phyloP scores from a whole-genome alignment of 2,329 filamentous ascomycete species.

The Torrubiellomyces zombiae region DNA sequence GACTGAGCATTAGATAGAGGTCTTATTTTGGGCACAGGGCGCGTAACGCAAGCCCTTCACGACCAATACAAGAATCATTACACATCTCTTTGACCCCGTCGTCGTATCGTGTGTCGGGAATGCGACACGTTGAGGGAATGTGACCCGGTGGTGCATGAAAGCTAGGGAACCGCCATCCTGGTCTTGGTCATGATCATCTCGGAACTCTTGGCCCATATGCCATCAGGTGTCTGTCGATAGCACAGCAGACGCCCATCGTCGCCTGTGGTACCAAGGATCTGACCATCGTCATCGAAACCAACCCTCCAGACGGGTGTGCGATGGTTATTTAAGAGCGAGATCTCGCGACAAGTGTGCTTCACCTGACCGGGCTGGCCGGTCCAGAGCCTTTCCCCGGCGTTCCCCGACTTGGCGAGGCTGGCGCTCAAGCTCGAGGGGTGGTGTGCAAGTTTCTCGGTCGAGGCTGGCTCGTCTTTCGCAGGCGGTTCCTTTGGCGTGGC shows the following conservation, averaged over 20 bases:
- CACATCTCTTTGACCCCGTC: too few species aligned
- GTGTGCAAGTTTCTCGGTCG: slow-evolving; percentile 17
- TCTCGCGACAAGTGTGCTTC: slow-evolving; percentile 42
- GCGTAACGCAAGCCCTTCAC: too few species aligned
- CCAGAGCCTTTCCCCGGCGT: slow-evolving; percentile 29
- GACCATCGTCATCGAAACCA: slow-evolving; percentile 52
- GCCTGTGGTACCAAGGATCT: slow-evolving; percentile 58
- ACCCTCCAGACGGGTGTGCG: slow-evolving; percentile 61
- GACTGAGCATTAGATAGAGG: too few species aligned
- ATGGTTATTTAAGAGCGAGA: slow-evolving; percentile 50
- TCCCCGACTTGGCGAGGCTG: slow-evolving; percentile 33
- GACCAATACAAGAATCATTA: too few species aligned
- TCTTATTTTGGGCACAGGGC: too few species aligned
- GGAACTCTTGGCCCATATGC: slow-evolving; percentile 41
- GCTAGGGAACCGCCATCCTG: slow-evolving; percentile 29
- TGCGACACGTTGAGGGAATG: too few species aligned
- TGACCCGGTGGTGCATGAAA: not conserved
- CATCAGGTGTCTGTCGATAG: slow-evolving; percentile 42
- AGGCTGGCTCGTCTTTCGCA: slow-evolving; percentile 11
- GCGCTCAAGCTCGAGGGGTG: slow-evolving; percentile 31
- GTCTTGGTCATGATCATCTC: slow-evolving; percentile 42
- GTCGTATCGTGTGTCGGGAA: too few species aligned
- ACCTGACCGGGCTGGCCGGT: slow-evolving; percentile 48
- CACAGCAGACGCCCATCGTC: slow-evolving; percentile 55
- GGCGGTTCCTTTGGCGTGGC: slow-evolving; percentile 10